Evolutionary conservation across 768 basidiomycete genomes (phyloP).

Genomic region (Lentinula guzmanii): DNA sequence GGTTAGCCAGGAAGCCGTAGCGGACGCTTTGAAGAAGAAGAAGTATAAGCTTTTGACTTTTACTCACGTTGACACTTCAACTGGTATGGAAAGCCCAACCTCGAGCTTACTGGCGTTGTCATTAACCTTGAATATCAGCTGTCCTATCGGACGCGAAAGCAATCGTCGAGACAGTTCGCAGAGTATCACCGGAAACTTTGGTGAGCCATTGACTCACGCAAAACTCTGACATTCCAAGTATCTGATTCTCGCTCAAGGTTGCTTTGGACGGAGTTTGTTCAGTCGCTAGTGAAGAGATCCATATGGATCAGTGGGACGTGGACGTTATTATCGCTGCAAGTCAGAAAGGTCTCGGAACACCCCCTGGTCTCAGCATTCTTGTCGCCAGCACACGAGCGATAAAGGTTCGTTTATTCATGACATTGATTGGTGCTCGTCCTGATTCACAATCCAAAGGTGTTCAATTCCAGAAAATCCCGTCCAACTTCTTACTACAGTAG

Average conservation of each 20-base stretch:
- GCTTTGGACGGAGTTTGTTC: constrained; percentile 94
- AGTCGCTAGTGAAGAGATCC: constrained; percentile 93
- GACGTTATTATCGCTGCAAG: constrained; percentile 84
- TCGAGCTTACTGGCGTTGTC: not conserved
- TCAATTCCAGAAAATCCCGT: constrained; percentile 56
- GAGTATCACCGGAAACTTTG: constrained; percentile 80
- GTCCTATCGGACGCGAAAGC: constrained; percentile 82
- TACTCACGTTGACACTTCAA: constrained; percentile 94
- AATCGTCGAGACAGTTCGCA: constrained; percentile 65
- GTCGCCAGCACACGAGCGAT: constrained; percentile 78
- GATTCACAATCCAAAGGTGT: constrained; percentile 32
- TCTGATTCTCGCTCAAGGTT: constrained; percentile 35
- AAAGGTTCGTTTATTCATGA: constrained; percentile 32
- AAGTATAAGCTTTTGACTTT: constrained; percentile 88
- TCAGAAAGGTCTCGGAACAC: constrained; percentile 90
- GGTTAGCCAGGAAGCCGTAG: constrained; percentile 54
- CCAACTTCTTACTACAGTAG: constrained; percentile 79
- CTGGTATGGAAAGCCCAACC: constrained; percentile 32
- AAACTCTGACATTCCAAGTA: not conserved
- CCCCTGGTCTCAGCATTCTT: constrained; percentile 88
- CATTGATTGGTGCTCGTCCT: not conserved
- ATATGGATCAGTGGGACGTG: constrained; percentile 88
- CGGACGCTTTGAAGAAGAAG: constrained; percentile 65
- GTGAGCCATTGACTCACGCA: constrained; percentile 26
- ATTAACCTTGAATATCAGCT: constrained; percentile 29